Percentiles rank a stretch among this genome's conserved stretches.
These are phyloP conservation scores for Rhinocladiella similis DNA, from an alignment of 2,329 filamentous ascomycete genomes.

Conservation along the genomic window DNA sequence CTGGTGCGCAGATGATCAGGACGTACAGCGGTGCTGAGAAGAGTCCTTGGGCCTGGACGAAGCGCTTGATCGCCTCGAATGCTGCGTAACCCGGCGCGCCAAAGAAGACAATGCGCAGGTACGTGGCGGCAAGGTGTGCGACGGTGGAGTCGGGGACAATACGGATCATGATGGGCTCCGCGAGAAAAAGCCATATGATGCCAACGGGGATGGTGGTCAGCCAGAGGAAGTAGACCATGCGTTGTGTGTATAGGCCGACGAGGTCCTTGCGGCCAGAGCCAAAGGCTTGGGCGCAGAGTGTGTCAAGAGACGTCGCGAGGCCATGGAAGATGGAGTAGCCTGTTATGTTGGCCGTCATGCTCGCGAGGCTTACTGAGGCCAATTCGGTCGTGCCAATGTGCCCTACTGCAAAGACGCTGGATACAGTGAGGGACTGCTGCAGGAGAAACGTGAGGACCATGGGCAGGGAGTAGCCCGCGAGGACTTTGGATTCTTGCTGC, in stretches of 20 bases:
- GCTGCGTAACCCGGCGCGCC: constrained; percentile 69
- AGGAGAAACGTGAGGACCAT: constrained; percentile 66
- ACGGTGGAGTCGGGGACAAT: constrained; percentile 66
- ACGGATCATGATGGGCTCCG: constrained; percentile 56
- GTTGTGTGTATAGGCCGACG: constrained; percentile 71
- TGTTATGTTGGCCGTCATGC: constrained; percentile 70
- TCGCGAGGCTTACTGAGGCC: constrained; percentile 60
- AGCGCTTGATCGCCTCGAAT: constrained; percentile 73
- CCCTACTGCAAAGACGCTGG: constrained; percentile 69
- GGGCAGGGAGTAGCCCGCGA: constrained; percentile 43
- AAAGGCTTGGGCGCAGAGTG: constrained; percentile 80
- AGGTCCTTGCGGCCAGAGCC: constrained; percentile 78
- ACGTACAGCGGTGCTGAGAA: constrained; percentile 73
- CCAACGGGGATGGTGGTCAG: constrained; percentile 64
- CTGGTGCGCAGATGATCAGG: constrained; percentile 71
- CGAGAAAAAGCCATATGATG: constrained; percentile 60
- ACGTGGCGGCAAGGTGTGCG: constrained; percentile 64
- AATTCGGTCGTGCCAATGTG: constrained; percentile 64
- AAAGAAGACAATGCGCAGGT: constrained; percentile 63
- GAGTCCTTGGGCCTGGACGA: constrained; percentile 72
- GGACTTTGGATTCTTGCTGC: constrained; percentile 6
- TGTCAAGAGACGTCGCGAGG: constrained; percentile 76
- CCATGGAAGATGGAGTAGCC: constrained; percentile 70
- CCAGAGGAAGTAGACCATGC: constrained; percentile 70
- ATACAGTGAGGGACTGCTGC: constrained; percentile 70